Percentiles rank a stretch among this genome's conserved stretches.
Evolutionary conservation across 129 eudicot species (phyloP).

Genomic region (Arctium minus): DNA sequence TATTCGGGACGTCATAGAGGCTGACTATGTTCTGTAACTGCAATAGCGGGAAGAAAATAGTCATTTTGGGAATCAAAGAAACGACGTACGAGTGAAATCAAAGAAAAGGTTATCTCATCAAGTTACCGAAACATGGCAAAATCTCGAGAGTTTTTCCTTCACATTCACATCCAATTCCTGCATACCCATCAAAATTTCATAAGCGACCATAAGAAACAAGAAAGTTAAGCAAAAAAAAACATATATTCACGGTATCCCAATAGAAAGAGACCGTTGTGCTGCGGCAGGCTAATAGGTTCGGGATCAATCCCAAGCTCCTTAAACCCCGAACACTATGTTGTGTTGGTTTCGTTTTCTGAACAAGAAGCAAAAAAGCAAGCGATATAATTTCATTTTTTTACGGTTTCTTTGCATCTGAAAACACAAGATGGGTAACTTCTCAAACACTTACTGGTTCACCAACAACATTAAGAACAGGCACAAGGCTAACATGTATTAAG

Average conservation of each 20-base stretch:
- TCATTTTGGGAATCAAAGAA: neutral
- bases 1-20: constrained; percentile 85
- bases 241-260: neutral
- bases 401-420: neutral
- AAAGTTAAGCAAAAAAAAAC: neutral
- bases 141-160: constrained; percentile 87
- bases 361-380: neutral
- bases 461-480: constrained; percentile 88
- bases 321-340: constrained; percentile 93
- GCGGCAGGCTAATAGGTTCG: constrained; percentile 86
- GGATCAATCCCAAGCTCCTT: constrained; percentile 83
- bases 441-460: constrained; percentile 75
- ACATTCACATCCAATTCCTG: constrained; percentile 82
- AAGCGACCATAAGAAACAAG: neutral
- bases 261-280: constrained; percentile 58
- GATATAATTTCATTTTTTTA: neutral
- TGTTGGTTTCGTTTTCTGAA: constrained; percentile 97
- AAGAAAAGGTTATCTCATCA: neutral
- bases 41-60: neutral
- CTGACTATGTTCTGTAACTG: constrained; percentile 77
- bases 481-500: constrained; percentile 94
- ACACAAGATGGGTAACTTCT: constrained; percentile 3
- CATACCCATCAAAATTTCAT: constrained; percentile 9
- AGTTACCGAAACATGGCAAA: constrained; percentile 97
- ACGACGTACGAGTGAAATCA: constrained; percentile 14